Conservation (phyloP, 2,329 filamentous ascomycete genomes). For the Cladosporium sphaerospermum region DNA sequence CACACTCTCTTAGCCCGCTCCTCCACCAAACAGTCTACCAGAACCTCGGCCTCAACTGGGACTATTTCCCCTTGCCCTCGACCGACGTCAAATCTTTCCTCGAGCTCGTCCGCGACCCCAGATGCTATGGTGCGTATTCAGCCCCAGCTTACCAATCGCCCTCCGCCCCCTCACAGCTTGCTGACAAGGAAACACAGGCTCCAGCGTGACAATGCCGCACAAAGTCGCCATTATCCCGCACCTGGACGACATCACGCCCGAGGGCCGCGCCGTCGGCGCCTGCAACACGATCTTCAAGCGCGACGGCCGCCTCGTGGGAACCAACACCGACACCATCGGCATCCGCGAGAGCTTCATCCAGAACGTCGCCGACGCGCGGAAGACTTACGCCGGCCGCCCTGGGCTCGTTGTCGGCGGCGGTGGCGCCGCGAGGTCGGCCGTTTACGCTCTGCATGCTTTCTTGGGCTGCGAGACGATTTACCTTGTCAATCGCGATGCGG, state of each 20-base stretch:
- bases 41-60: conserved; percentile 46
- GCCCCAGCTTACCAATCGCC: background rate
- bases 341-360: conserved; percentile 63
- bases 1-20: conserved; percentile 51
- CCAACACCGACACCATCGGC: conserved; percentile 76
- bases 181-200: conserved; percentile 39
- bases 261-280: conserved; percentile 67
- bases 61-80: conserved; percentile 44
- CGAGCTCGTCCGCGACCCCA: conserved; percentile 47
- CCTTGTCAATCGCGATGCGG: conserved; percentile 66
- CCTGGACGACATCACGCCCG: conserved; percentile 66
- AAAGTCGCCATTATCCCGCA: conserved; percentile 70
- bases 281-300: conserved; percentile 73
- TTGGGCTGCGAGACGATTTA: conserved; percentile 65
- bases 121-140: conserved; percentile 52
- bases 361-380: conserved; percentile 38
- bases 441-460: conserved; percentile 68
- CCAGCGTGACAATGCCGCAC: conserved; percentile 76
- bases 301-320: conserved; percentile 52
- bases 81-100: conserved; percentile 40
- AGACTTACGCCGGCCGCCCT: conserved; percentile 52
- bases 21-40: conserved; percentile 51
- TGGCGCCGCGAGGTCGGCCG: conserved; percentile 69
- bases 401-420: conserved; percentile 72
- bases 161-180: too few relatives aligned